These are phyloP conservation scores for Penicillium bovifimosum DNA, from an alignment of 495 filamentous ascomycete species.

Conservation along the genomic window DNA sequence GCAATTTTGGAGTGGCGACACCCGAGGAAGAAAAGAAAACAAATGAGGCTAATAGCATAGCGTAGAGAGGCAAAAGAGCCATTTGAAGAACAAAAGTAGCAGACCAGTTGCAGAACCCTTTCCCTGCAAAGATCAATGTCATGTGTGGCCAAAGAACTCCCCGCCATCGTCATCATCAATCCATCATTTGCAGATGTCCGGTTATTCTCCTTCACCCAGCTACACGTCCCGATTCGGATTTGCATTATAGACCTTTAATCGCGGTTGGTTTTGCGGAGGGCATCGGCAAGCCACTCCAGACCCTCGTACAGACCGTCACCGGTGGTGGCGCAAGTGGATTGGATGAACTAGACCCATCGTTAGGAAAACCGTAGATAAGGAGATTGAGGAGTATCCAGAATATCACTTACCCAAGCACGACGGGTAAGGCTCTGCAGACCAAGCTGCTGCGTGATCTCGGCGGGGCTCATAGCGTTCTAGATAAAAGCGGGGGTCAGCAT, in stretches of 20 bases:
- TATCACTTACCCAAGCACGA: conserved; percentile 86
- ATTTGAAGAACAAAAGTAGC: conserved; percentile 34
- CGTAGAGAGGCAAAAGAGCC: conserved; percentile 39
- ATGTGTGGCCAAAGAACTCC: conserved; percentile 32
- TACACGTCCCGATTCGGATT: conserved; percentile 22
- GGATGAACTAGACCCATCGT: conserved; percentile 71
- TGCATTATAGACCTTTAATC: conserved; percentile 52
- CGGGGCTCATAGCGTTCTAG: conserved; percentile 98
- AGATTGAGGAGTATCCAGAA: not conserved
- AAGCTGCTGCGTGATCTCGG: conserved; percentile 99
- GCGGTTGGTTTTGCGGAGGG: conserved; percentile 86
- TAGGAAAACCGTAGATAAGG: conserved; percentile 5
- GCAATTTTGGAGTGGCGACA: conserved; percentile 32
- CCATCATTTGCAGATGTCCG: conserved; percentile 38
- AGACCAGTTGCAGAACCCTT: conserved; percentile 14
- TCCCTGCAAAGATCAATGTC: conserved; percentile 19
- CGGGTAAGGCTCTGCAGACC: conserved; percentile 97
- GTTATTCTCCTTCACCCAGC: conserved; percentile 37
- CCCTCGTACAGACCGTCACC: conserved; percentile 99
- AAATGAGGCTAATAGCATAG: conserved; percentile 45
- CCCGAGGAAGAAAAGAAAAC: conserved; percentile 37
- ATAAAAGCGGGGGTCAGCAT: conserved; percentile 12
- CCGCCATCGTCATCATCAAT: conserved; percentile 37
- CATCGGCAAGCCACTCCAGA: conserved; percentile 97
- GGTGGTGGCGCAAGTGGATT: conserved; percentile 98